phyloP scores from a whole-genome alignment of 1,284 basidiomycete species.

The Leccinum glutinopallens region DNA sequence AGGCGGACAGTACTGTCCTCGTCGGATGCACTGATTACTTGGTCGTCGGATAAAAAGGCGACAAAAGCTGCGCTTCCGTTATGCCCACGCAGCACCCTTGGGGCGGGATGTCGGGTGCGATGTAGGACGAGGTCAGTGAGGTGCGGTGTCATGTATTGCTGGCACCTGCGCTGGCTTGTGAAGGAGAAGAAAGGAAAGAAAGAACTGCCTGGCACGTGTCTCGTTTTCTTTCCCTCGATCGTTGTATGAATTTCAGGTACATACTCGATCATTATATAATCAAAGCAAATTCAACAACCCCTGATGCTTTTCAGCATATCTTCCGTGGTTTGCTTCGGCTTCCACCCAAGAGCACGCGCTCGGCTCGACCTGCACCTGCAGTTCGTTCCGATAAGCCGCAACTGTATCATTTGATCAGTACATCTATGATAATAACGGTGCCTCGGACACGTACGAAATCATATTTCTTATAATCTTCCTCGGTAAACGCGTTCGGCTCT shows the following conservation, averaged over 20 bases:
- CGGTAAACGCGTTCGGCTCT: conserved; percentile 37
- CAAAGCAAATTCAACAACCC: conserved; percentile 1
- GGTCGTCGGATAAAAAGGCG: conserved; percentile 18
- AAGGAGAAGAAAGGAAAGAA: background rate
- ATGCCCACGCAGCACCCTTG: conserved; percentile 22
- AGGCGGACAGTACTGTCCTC: conserved; percentile 24
- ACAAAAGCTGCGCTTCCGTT: conserved; percentile 16
- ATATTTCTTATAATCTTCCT: conserved; percentile 37
- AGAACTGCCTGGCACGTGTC: background rate
- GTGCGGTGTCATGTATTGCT: conserved; percentile 6
- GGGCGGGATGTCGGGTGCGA: background rate
- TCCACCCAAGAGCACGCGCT: conserved; percentile 60
- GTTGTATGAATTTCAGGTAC: too few species aligned
- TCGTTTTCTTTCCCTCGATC: background rate
- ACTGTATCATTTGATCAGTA: conserved; percentile 28
- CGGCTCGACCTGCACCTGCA: conserved; percentile 52
- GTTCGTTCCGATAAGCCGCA: conserved; percentile 52
- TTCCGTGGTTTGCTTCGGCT: conserved; percentile 45
- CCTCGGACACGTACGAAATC: conserved; percentile 3
- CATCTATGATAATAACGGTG: background rate
- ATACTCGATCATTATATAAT: background rate
- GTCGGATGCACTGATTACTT: conserved; percentile 25
- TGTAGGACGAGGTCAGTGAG: conserved; percentile 8
- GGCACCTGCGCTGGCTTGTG: background rate
- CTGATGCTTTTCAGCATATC: conserved; percentile 51